Evolutionary conservation across 108 stramenopile genomes (phyloP), one percentile per base, ranked within the genome.

Genomic region (Heterococcus sp.): DNA sequence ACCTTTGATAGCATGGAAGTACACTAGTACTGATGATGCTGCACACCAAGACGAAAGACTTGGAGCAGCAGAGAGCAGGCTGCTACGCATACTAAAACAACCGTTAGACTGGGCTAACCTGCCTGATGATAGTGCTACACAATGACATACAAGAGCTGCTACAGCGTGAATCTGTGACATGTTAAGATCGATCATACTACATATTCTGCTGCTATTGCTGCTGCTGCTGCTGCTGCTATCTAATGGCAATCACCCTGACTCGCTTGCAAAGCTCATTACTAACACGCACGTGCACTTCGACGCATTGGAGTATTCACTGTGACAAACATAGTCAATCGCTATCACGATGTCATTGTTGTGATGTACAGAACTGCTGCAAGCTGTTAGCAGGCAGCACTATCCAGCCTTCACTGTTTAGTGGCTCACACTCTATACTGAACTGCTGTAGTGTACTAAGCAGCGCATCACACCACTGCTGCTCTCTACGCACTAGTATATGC

Each of bases 1-100:
- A 27, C 82, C 82, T 2, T 32, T 82, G 67, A 73, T 73, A 1
- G 75, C 82, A n/a, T 82, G 82, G 82, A 75, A 31, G 39, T 75
- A 82, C 74, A 75, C 46, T 8, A 21, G 46, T 21, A 58, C 46
- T 8, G 46, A 58, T 58, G 14, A 58, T 8, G 46, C 46, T 14
- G 8, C 46, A 8, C n/a, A 73, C 66, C 80, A 68, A 66, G 37
- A 39, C 0, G 73, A 72, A 1, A 73, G 68, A 26, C 40, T 5
- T 33, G 82, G 82, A 29, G 38, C 72, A n/a, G 82, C 73, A 38
- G 72, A 73, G 71, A 73, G 38, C 1, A 37, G 82, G 0, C 68
- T 82, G 0, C n/a, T 82, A 33, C 21, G 66, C 1, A 34, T 82
- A 36, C 74, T 82, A 26, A 74, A 66, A 27, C 39, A 73, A 0